Evolutionary conservation across 2,329 filamentous ascomycete species (phyloP).

Genomic region (Cladophialophora chaetospira): DNA sequence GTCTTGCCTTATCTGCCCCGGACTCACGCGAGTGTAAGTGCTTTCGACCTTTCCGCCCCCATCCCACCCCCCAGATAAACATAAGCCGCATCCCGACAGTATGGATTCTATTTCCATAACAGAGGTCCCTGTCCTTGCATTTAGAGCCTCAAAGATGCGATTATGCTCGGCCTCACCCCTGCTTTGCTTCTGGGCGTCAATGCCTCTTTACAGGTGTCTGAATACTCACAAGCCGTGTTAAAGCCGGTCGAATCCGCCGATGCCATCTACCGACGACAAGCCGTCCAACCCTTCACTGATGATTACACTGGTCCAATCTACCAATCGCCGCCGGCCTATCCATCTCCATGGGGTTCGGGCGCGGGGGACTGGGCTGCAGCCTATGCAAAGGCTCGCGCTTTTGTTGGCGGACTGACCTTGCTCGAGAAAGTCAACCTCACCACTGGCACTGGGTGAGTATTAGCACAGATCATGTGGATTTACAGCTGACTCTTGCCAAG

Average conservation of each 20-base stretch:
- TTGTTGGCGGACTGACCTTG: slow-evolving; percentile 81
- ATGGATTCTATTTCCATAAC: slow-evolving; percentile 3
- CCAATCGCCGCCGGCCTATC: slow-evolving; percentile 70
- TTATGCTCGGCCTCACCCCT: slow-evolving; percentile 18
- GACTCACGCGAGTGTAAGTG: slow-evolving; percentile 24
- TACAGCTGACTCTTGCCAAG: slow-evolving; percentile 41
- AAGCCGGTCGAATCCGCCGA: slow-evolving; percentile 29
- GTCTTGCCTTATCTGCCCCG: slow-evolving; percentile 17
- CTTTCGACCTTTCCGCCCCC: neutral
- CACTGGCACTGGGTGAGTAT: slow-evolving; percentile 76
- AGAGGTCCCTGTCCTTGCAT: neutral
- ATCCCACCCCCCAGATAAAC: neutral
- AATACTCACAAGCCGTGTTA: slow-evolving; percentile 27
- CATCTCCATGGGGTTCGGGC: slow-evolving; percentile 83
- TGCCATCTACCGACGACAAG: slow-evolving; percentile 23
- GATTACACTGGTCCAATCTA: slow-evolving; percentile 35
- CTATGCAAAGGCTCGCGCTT: slow-evolving; percentile 72
- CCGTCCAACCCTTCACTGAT: slow-evolving; percentile 27
- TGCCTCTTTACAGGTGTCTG: slow-evolving; percentile 15
- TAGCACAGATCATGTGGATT: neutral
- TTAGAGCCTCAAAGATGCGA: neutral
- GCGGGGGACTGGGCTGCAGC: slow-evolving; percentile 73
- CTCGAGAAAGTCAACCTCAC: slow-evolving; percentile 93
- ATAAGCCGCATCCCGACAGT: neutral
- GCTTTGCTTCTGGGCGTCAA: slow-evolving; percentile 22